A percentile compares a stretch with the other conserved stretches of the same genome.
Conservation (phyloP, 805 yeast genomes). For the Zygotorulaspora florentina region DNA sequence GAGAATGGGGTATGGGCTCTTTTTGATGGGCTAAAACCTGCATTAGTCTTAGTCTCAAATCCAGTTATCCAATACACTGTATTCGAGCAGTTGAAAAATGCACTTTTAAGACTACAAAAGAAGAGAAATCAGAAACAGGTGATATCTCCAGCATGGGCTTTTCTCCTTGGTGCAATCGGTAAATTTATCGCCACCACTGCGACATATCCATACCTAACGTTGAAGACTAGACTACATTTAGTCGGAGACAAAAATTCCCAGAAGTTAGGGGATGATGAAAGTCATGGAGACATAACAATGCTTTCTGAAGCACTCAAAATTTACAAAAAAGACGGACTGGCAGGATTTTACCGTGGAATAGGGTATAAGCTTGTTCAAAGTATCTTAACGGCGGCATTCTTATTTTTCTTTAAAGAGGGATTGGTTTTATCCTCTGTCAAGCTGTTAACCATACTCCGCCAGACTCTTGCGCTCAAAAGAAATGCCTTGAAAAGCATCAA, state of each 20-base stretch:
- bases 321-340: slow-evolving; percentile 63
- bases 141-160: slow-evolving; percentile 70
- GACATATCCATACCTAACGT: slow-evolving; percentile 88
- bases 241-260: slow-evolving; percentile 37
- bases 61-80: slow-evolving; percentile 91
- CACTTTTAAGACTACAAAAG: slow-evolving; percentile 50
- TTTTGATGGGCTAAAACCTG: slow-evolving; percentile 85
- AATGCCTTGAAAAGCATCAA: neutral
- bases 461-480: neutral
- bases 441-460: slow-evolving; percentile 42
- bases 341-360: slow-evolving; percentile 78
- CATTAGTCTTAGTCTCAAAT: slow-evolving; percentile 76
- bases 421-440: slow-evolving; percentile 56
- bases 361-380: slow-evolving; percentile 76
- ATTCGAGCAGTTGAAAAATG: slow-evolving; percentile 78
- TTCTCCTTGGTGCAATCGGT: slow-evolving; percentile 83
- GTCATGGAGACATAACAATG: slow-evolving; percentile 33
- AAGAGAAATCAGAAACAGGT: slow-evolving; percentile 23
- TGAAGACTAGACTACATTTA: slow-evolving; percentile 85
- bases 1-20: slow-evolving; percentile 69
- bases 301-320: slow-evolving; percentile 53
- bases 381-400: slow-evolving; percentile 81
- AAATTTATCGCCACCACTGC: slow-evolving; percentile 83
- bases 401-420: slow-evolving; percentile 88
- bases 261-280: slow-evolving; percentile 1